Evolutionary conservation across 1,284 basidiomycete species (phyloP).

Genomic region (Phylloboletellus chloephorus): DNA sequence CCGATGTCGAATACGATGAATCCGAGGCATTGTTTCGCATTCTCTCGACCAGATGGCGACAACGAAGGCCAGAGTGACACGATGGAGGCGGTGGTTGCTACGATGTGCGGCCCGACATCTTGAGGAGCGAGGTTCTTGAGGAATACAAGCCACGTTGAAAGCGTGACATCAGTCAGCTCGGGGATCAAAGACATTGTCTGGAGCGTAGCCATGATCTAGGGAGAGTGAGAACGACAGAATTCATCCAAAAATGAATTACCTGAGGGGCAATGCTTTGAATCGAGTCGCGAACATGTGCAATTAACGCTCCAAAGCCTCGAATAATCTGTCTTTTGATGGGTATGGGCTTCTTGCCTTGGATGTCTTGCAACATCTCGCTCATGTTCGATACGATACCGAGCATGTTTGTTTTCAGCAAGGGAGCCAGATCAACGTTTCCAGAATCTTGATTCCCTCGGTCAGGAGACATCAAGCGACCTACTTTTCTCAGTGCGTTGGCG

Average conservation of each 20-base stretch:
- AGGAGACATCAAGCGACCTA: constrained; percentile 39
- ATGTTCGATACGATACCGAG: constrained; percentile 78
- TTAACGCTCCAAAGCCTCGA: constrained; percentile 74
- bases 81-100: constrained; percentile 84
- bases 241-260: constrained; percentile 39
- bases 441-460: constrained; percentile 21
- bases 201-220: constrained; percentile 92
- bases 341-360: constrained; percentile 66
- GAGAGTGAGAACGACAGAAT: constrained; percentile 15
- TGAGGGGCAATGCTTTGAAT: constrained; percentile 80
- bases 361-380: constrained; percentile 79
- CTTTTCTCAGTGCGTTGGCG: constrained; percentile 55
- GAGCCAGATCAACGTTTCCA: constrained; percentile 40
- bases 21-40: constrained; percentile 60
- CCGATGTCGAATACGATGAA: constrained; percentile 70
- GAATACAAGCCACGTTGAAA: constrained; percentile 82
- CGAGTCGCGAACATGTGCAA: constrained; percentile 64
- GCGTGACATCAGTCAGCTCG: constrained; percentile 72
- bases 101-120: constrained; percentile 83
- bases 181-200: constrained; percentile 78
- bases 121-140: constrained; percentile 62
- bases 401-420: constrained; percentile 69
- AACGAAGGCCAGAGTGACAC: constrained; percentile 76
- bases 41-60: constrained; percentile 44
- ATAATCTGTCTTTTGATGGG: constrained; percentile 70